These are phyloP conservation scores for Lyophyllum shimeji DNA, from an alignment of 768 basidiomycete species.

Conservation along the genomic window DNA sequence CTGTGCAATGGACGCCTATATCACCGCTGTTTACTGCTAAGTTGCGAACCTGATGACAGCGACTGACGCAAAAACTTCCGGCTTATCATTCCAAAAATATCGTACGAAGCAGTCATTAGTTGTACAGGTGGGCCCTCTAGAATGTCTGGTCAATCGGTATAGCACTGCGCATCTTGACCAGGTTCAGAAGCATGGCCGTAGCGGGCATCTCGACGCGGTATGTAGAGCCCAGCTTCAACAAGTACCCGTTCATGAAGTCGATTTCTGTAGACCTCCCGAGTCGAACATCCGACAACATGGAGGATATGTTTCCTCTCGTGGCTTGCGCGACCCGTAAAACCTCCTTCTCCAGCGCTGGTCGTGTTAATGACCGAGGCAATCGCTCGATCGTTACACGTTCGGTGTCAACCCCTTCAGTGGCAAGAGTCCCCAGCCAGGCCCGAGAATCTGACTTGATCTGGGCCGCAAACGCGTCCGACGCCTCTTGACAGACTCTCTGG, in stretches of 20 bases:
- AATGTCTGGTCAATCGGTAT: conserved; percentile 55
- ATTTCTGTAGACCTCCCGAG: conserved; percentile 71
- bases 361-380: conserved; percentile 47
- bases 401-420: conserved; percentile 25
- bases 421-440: conserved; percentile 29
- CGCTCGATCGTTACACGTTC: conserved; percentile 29
- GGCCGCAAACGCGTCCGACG: conserved; percentile 55
- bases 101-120: neutral
- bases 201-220: conserved; percentile 60
- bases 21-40: conserved; percentile 1
- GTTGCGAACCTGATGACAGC: neutral
- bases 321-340: conserved; percentile 54
- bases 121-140: conserved; percentile 7
- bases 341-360: conserved; percentile 49
- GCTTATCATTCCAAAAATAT: neutral
- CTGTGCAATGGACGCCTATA: neutral
- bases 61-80: no score
- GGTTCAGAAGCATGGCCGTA: conserved; percentile 51
- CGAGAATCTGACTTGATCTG: conserved; percentile 45
- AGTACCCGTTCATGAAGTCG: conserved; percentile 80
- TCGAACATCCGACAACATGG: conserved; percentile 75
- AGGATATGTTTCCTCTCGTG: conserved; percentile 73
- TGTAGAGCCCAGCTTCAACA: conserved; percentile 58
- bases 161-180: conserved; percentile 57
- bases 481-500: conserved; percentile 67